Conservation (phyloP, 352 stramenopile species). For the Phytopythium aichiense region DNA sequence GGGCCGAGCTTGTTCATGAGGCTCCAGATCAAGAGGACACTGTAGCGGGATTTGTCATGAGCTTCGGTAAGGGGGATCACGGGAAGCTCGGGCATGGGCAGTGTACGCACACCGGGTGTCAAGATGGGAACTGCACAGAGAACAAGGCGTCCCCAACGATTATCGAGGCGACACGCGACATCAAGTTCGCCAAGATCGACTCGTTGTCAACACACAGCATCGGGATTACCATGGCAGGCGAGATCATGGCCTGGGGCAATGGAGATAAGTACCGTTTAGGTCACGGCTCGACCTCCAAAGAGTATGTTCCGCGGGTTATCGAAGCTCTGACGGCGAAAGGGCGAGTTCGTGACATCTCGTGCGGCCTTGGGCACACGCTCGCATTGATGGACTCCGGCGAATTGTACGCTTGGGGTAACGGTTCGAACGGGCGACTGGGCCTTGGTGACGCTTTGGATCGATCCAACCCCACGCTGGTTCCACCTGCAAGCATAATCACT, state of each 20-base stretch:
- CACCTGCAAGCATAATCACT: conserved; percentile 4
- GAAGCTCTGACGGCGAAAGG: conserved; percentile 60
- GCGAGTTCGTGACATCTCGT: conserved; percentile 51
- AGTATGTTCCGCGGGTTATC: conserved; percentile 62
- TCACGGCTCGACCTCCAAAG: conserved; percentile 66
- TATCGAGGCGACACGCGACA: conserved; percentile 44
- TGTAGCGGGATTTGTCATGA: conserved; percentile 56
- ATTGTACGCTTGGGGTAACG: conserved; percentile 82
- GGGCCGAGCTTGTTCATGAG: conserved; percentile 17
- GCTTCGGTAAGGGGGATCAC: conserved; percentile 82
- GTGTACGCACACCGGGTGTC: conserved; percentile 55
- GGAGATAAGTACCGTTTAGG: conserved; percentile 80
- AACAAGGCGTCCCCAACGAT: conserved; percentile 73
- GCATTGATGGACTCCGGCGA: conserved; percentile 57
- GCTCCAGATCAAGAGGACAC: conserved; percentile 24
- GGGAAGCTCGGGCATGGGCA: conserved; percentile 79
- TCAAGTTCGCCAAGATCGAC: conserved; percentile 65
- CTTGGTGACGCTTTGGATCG: conserved; percentile 76
- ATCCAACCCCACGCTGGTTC: conserved; percentile 35
- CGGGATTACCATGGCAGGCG: conserved; percentile 55
- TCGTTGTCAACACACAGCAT: conserved; percentile 83
- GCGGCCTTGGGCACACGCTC: conserved; percentile 63
- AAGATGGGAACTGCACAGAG: conserved; percentile 78
- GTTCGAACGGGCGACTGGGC: conserved; percentile 77
- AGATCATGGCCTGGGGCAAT: conserved; percentile 80